These are phyloP conservation scores for Waltiozyma sp. DNA, from an alignment of 1,139 yeast genomes.

Conservation along the genomic window DNA sequence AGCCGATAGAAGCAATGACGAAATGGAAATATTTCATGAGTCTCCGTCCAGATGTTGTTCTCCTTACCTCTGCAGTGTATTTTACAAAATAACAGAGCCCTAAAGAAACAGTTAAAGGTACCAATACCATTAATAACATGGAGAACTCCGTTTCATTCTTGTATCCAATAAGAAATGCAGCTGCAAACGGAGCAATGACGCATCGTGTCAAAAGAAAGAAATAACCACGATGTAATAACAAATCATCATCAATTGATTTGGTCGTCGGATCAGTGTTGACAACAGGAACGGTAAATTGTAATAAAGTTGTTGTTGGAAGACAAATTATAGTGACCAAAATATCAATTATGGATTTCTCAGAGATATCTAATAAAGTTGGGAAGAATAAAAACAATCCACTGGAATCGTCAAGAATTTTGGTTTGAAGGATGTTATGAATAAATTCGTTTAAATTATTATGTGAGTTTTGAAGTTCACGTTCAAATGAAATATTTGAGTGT, in stretches of 20 bases:
- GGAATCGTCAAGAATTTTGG: neutral
- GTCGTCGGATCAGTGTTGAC: constrained; percentile 17
- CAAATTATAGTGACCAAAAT: constrained; percentile 24
- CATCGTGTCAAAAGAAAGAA: constrained; percentile 13
- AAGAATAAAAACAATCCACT: constrained; percentile 5
- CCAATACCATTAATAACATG: neutral
- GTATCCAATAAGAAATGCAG: constrained; percentile 12
- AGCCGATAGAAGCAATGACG: constrained; percentile 40
- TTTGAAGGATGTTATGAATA: constrained; percentile 4
- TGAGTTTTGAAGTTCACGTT: neutral
- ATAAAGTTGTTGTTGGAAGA: constrained; percentile 32
- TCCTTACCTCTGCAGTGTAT: neutral
- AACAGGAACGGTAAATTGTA: constrained; percentile 42
- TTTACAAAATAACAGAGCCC: constrained; percentile 1
- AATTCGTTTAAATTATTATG: neutral
- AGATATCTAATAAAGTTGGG: constrained; percentile 20
- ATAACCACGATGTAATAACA: constrained; percentile 4
- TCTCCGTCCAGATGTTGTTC: neutral
- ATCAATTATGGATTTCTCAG: constrained; percentile 15
- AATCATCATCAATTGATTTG: constrained; percentile 6
- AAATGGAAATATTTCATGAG: constrained; percentile 2
- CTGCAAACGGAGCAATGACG: constrained; percentile 12
- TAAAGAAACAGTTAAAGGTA: neutral
- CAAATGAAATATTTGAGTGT: neutral
- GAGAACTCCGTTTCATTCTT: constrained; percentile 2